Evolutionary conservation across 2,329 filamentous ascomycete genomes (phyloP).

Genomic region (Xylaria sp.): DNA sequence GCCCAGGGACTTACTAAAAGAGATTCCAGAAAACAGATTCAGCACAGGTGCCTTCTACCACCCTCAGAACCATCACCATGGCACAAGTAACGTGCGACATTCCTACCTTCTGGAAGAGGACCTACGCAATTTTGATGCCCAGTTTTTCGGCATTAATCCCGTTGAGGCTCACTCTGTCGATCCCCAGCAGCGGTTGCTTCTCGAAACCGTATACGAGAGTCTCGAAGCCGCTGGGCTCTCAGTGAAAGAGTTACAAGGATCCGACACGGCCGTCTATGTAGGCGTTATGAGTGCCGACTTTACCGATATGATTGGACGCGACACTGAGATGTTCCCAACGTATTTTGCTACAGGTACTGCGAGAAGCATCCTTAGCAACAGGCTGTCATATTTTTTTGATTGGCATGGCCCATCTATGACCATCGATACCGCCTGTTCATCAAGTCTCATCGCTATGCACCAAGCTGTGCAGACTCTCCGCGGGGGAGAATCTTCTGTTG

Average conservation of each 20-base stretch:
- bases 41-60: too few relatives aligned
- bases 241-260: background rate
- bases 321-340: slow-evolving; percentile 8
- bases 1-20: too few relatives aligned
- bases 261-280: slow-evolving; percentile 8
- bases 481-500: slow-evolving; percentile 32
- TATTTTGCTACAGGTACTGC: slow-evolving; percentile 38
- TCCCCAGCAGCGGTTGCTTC: slow-evolving; percentile 15
- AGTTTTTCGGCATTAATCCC: slow-evolving; percentile 15
- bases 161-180: slow-evolving; percentile 17
- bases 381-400: slow-evolving; percentile 43
- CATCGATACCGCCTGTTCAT: slow-evolving; percentile 53
- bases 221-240: slow-evolving; percentile 2
- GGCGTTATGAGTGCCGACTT: background rate
- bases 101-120: slow-evolving; percentile 13
- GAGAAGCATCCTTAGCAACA: slow-evolving; percentile 42
- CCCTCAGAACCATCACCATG: background rate
- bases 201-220: slow-evolving; percentile 16
- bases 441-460: slow-evolving; percentile 46
- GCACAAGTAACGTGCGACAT: slow-evolving; percentile 6
- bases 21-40: too few relatives aligned
- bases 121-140: slow-evolving; percentile 9
- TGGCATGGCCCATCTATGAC: slow-evolving; percentile 49
- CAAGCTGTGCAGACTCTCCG: slow-evolving; percentile 40
- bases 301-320: background rate